phyloP scores from a whole-genome alignment of 257 asterid genomes.

The Linaria vulgaris region DNA sequence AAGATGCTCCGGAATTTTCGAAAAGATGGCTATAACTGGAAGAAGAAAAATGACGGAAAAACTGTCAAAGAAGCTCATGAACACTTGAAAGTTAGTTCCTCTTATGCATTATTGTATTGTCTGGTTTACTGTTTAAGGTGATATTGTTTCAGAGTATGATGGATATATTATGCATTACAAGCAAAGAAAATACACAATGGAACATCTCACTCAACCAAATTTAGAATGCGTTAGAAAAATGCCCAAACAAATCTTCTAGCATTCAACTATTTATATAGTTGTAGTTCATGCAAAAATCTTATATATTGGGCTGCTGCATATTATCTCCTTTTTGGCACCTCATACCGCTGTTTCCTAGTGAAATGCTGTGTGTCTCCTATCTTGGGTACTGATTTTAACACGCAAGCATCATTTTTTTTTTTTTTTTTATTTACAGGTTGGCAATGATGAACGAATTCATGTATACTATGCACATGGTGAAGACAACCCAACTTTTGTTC shows the following conservation, averaged over 20 bases:
- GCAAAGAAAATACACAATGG: no score
- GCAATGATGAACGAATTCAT: constrained; percentile 92
- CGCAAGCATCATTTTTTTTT: constrained; percentile 20
- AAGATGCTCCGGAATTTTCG: constrained; percentile 97
- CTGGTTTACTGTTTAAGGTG: no score
- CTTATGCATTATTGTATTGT: constrained; percentile 1
- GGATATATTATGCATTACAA: no score
- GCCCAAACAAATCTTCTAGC: no score
- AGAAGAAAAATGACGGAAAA: constrained; percentile 96
- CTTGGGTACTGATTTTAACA: constrained; percentile 26
- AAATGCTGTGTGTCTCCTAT: neutral
- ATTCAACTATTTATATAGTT: no score
- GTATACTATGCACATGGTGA: constrained; percentile 99
- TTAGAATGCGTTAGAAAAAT: no score
- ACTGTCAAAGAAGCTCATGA: constrained; percentile 98
- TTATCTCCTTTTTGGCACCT: no score
- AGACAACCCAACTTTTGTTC: constrained; percentile 85
- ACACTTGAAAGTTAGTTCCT: constrained; percentile 75
- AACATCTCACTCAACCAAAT: no score
- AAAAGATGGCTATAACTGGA: constrained; percentile 96
- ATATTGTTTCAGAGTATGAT: no score
- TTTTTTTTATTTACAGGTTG: constrained; percentile 59
- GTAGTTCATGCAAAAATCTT: no score
- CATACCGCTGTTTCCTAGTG: no score
- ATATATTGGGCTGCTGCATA: no score